phyloP scores from a whole-genome alignment of 164 flowering plant species.

The Tetracentron sinense region DNA sequence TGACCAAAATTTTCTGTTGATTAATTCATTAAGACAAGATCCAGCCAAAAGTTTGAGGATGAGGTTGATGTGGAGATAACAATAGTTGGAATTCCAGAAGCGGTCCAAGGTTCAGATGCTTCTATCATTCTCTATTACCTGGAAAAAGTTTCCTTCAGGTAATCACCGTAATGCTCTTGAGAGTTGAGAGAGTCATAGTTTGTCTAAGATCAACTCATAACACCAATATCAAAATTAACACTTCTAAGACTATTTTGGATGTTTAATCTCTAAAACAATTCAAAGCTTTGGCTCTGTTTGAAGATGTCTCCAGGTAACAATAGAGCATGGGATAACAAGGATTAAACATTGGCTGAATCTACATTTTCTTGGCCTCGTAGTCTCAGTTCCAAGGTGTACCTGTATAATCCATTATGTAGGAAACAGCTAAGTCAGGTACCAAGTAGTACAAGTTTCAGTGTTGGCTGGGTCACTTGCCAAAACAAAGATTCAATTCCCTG shows the following conservation, averaged over 20 bases:
- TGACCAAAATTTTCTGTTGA: too few species aligned
- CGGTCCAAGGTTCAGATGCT: background rate
- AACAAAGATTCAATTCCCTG: too few species aligned
- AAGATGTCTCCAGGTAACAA: background rate
- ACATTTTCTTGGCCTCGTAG: background rate
- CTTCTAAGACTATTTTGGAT: background rate
- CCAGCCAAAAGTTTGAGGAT: background rate
- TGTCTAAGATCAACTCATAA: too few species aligned
- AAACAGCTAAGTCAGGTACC: background rate
- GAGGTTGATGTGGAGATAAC: background rate
- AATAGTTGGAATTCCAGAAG: background rate
- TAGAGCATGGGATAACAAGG: background rate
- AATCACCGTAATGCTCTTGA: background rate
- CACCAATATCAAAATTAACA: background rate
- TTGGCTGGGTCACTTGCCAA: too few species aligned
- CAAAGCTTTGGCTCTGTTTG: background rate
- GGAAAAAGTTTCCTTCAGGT: background rate
- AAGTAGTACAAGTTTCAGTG: background rate
- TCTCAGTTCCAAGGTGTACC: background rate
- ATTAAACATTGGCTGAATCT: background rate
- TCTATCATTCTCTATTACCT: background rate
- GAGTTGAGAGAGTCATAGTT: too few species aligned
- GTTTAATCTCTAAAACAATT: too few species aligned
- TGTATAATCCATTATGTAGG: background rate
- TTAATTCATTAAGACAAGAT: background rate